Evolutionary conservation across 345 rosid genomes (phyloP).

Genomic region (Acer negundo): DNA sequence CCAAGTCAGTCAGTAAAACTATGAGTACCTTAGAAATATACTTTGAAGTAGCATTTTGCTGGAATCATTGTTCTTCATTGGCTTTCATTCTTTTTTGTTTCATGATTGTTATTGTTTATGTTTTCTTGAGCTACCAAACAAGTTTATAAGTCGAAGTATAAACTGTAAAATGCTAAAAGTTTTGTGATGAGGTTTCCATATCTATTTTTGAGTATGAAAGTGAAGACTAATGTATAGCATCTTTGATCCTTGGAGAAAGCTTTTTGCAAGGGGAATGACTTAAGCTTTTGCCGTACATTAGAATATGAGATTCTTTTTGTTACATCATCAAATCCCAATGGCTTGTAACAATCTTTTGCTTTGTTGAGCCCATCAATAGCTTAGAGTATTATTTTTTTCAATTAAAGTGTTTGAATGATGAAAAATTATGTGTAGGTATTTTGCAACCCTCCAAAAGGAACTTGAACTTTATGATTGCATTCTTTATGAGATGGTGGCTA

Average conservation of each 20-base stretch:
- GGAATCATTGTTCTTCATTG: background rate
- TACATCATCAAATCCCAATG: background rate
- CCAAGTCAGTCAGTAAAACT: background rate
- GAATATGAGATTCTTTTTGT: background rate
- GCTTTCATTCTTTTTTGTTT: background rate
- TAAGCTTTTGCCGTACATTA: background rate
- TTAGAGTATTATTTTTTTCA: background rate
- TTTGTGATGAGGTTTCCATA: background rate
- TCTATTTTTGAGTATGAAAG: background rate
- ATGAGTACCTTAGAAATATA: background rate
- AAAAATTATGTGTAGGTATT: constrained; percentile 54
- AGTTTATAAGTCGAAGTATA: background rate
- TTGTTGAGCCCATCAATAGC: background rate
- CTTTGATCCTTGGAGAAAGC: background rate
- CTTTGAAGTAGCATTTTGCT: background rate
- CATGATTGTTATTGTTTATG: background rate
- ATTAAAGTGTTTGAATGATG: constrained; percentile 7
- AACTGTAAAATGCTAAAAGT: background rate
- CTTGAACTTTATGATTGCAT: constrained; percentile 82
- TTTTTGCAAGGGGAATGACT: background rate
- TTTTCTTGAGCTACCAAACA: background rate
- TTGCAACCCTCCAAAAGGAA: constrained; percentile 77
- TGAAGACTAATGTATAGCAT: background rate
- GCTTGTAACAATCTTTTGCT: background rate
- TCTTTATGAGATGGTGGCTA: constrained; percentile 93